Percentiles rank a stretch among this genome's conserved stretches.
phyloP scores from a whole-genome alignment of 352 stramenopile genomes.

The Salisapilia sapeloensis region DNA sequence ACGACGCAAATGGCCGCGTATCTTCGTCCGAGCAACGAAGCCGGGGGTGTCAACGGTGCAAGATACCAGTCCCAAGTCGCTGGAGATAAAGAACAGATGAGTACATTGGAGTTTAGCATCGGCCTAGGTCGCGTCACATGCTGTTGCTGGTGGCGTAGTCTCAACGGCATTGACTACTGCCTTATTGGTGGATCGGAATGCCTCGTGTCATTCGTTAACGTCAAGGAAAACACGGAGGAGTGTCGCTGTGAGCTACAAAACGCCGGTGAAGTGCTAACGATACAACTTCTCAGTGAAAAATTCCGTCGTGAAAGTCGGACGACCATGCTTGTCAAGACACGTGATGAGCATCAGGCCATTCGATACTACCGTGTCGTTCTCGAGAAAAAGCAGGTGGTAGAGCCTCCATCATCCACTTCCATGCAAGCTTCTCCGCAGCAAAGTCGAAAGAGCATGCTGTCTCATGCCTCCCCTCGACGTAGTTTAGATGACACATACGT shows the following conservation, averaged over 20 bases:
- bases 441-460: too few species aligned
- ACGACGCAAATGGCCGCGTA: slow-evolving; percentile 74
- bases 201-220: slow-evolving; percentile 75
- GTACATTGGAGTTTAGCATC: slow-evolving; percentile 55
- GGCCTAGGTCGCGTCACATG: slow-evolving; percentile 56
- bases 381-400: slow-evolving; percentile 28
- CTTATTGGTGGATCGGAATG: slow-evolving; percentile 59
- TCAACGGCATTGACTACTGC: slow-evolving; percentile 74
- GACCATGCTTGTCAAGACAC: slow-evolving; percentile 69
- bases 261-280: slow-evolving; percentile 40
- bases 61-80: slow-evolving; percentile 70
- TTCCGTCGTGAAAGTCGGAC: slow-evolving; percentile 59
- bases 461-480: too few species aligned
- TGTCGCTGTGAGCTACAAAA: slow-evolving; percentile 64
- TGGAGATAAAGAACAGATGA: slow-evolving; percentile 72
- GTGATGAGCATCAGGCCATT: slow-evolving; percentile 16
- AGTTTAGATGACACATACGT: too few species aligned
- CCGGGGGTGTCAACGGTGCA: slow-evolving; percentile 57
- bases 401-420: not conserved
- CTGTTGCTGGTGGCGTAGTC: slow-evolving; percentile 57
- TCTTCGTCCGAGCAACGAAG: slow-evolving; percentile 62
- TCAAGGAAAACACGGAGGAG: slow-evolving; percentile 69
- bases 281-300: slow-evolving; percentile 63
- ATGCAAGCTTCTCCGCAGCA: not conserved
- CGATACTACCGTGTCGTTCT: slow-evolving; percentile 72